Evolutionary conservation across 2,329 filamentous ascomycete species (phyloP), one percentile per base, ranked within the genome.

Genomic region (Aureobasidium pullulans): DNA sequence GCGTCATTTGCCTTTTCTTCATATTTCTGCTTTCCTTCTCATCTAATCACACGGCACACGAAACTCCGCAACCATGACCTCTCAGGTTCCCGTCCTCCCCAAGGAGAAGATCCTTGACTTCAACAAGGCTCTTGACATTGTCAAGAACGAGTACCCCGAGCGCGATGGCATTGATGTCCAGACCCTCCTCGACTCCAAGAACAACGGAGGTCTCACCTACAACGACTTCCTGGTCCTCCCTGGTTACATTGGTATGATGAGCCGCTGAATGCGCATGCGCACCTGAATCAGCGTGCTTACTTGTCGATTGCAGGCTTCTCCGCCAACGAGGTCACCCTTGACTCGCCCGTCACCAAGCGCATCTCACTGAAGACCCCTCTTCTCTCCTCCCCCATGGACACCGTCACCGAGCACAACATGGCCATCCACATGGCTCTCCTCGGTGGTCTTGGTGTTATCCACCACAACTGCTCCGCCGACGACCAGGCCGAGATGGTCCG

Each of bases 331-430:
- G 94, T 97, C 66, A 78, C 78, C 50, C 86, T 99, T 63, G 94
- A 97, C 68, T 90, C 93, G 37, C 90, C 90, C 61, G 83, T 99
- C 69, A 99, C 94, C 67, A 96, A 95, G 84, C 86, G 90, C 70
- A 96, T 99, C 76, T 86, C 89, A 37, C 82, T 99, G 73, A 99
- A 96, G 84, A 95, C 92, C 6, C 94, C 94, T 62, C 92, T 99
- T 71, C 84, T 97, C 65, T 99, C 94, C 48, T 97, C 94, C 40
- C 94, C 95, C 70, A 99, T 99, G 94, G 94, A 99, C 79, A 99
- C 94, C 9, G 94, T 99, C 73, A 99, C 95, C 44, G 94, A 99
- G 80, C 89, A 96, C 78, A 93, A 96, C 75, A 99, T 99, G 95
- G 95, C 94, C 65, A 97, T 99, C 69, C 90, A 96, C 79, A 96